phyloP scores from a whole-genome alignment of 139 green algal species.

The Astrephomene gubernaculifera region DNA sequence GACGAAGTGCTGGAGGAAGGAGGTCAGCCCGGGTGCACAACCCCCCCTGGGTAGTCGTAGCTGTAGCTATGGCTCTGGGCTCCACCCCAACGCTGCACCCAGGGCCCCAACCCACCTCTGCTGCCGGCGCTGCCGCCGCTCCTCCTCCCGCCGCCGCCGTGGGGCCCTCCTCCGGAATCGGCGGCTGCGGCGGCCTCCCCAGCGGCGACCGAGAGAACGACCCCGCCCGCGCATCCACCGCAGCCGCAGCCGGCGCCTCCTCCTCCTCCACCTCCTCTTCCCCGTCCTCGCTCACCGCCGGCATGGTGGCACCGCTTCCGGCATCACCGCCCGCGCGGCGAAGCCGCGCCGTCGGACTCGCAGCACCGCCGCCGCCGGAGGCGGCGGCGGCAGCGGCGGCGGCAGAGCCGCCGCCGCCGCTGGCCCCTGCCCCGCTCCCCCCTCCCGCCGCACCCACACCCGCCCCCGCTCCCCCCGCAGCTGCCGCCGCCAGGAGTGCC shows the following conservation, averaged over 20 bases:
- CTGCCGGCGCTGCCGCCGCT: not conserved
- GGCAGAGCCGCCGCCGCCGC: not conserved
- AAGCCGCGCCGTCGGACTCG: not conserved
- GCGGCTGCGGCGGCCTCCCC: not conserved
- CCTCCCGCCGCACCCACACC: not conserved
- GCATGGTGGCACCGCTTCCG: slow-evolving; percentile 12
- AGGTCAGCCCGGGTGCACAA: too few relatives aligned
- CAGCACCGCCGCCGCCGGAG: not conserved
- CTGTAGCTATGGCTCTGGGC: too few relatives aligned
- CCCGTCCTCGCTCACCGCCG: slow-evolving; percentile 38
- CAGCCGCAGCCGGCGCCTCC: not conserved
- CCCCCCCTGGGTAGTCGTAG: too few relatives aligned
- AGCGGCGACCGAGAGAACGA: slow-evolving; percentile 11
- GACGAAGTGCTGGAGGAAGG: too few relatives aligned
- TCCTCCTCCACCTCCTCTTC: slow-evolving; percentile 40
- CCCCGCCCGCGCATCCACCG: not conserved
- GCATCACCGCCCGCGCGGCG: slow-evolving; percentile 15
- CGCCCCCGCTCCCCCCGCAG: not conserved
- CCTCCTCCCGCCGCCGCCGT: not conserved
- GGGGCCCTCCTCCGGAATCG: slow-evolving; percentile 4
- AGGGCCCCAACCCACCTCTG: not conserved
- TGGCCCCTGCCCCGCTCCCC: not conserved
- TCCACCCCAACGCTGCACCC: too few relatives aligned
- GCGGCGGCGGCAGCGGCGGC: not conserved
- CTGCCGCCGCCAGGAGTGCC: slow-evolving; percentile 28